phyloP scores from a whole-genome alignment of 371 early-diverging fungal genomes.

The Thermomucor indicae-seudaticae region DNA sequence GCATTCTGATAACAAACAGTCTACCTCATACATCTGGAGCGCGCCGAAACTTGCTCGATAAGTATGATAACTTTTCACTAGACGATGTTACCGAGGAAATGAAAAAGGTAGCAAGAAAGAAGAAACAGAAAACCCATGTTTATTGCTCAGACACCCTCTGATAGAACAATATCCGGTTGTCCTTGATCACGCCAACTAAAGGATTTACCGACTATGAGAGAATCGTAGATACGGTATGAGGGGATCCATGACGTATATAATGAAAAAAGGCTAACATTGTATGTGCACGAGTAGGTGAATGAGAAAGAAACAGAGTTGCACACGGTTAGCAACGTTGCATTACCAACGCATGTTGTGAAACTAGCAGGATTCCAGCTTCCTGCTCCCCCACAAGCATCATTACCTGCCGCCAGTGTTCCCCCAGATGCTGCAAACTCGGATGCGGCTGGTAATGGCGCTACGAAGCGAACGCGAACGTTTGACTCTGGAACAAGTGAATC shows the following conservation, averaged over 20 bases:
- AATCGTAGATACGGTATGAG: conserved; percentile 21
- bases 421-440: neutral
- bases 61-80: conserved; percentile 45
- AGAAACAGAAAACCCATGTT: neutral
- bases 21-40: conserved; percentile 44
- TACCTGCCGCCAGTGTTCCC: neutral
- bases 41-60: conserved; percentile 43
- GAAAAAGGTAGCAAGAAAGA: conserved; percentile 42
- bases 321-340: conserved; percentile 33
- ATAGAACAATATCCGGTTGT: conserved; percentile 42
- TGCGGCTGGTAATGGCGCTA: neutral
- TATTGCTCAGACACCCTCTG: neutral
- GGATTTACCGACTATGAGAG: conserved; percentile 31
- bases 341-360: conserved; percentile 41
- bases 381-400: conserved; percentile 1
- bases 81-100: conserved; percentile 42
- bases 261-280: too few relatives aligned
- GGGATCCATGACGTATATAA: neutral
- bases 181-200: conserved; percentile 38
- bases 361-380: conserved; percentile 58
- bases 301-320: conserved; percentile 33
- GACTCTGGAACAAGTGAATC: conserved; percentile 1
- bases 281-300: conserved; percentile 39
- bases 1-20: conserved; percentile 53
- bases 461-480: conserved; percentile 3